Base-by-base conservation (phyloP, 805 yeast genomes). In the Candida sithepensis region DNA sequence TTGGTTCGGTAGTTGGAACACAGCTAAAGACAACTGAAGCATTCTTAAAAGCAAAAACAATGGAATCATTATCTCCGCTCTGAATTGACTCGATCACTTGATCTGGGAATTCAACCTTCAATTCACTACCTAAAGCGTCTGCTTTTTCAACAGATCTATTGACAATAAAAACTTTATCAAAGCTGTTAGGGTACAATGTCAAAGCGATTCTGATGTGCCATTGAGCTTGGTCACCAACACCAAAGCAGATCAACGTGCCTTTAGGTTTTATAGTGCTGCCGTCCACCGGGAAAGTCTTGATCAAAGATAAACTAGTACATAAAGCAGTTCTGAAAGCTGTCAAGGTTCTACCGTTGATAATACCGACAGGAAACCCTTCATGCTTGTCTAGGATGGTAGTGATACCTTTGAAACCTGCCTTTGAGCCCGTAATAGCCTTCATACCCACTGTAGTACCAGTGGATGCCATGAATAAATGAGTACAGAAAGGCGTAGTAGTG, bases 281-380 rank as follows among this genome's bases (percentile, higher is more conserved):
- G 3, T 63, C 49, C 0, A 60, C 54, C 1, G 67, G 61, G 38
- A 67, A 65, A 14, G 60, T 57, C 48, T 71, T 72, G 12, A 62
- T 64, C 47, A 82, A 57, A 0, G 79, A 78, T 18, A 81, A 58
- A 6, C 75, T 68, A 23, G 80, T 73, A 23, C 81, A 78, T 46
- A 83, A 65, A 0, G 87, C 87, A 3, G 89, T 83, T 58, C 88
- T 70, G 52, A 82, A 81, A 0, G 85, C 88, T 2, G 88, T 83
- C 34, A 82, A 60, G 1, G 81, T 71, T 44, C 70, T 69, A 2
- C 85, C 88, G 55, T 80, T 81, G 33, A 83, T 58, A 2, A 82
- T 65, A 2, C 85, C 88, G 9, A 62, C 42, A 7, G 80, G 60
- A 24, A 66, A 67, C 2, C 88, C 89, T 22, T 74, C 73, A 6